Evolutionary conservation across 106 monocot species (phyloP), one percentile per base, ranked within the genome.

Genomic region (Allium cepa): DNA sequence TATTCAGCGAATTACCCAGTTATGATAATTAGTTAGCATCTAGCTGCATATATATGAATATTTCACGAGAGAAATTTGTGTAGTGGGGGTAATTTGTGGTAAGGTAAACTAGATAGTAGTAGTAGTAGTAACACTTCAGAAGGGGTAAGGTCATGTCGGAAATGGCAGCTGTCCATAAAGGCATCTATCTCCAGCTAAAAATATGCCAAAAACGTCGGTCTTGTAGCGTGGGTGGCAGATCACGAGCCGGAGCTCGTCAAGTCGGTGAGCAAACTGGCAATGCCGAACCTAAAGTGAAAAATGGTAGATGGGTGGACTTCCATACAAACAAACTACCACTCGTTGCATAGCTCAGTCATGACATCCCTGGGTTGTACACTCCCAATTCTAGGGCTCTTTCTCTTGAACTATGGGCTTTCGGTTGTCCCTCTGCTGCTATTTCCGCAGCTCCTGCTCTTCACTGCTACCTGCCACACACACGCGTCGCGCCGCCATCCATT

Each of bases 141-240:
- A 14, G 97, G 92, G 47, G 92, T 88, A 50, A 97, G 84, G 49
- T 88, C 97, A 73, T 97, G 97, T 4, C 92, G 92, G 73, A 97
- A 97, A 65, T 92, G 97, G 84, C 97, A 97, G 66, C 82, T 86
- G 81, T 8, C 86, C 88, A 71, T 97, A 92, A 1, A 88, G 88
- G 50, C 96, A 97, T 46, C 73, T 73, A 4, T 91, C 88, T 0
- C 92, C 86, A 11, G n/a, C 88, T 76, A 92, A 83, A 86, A 92
- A 88, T 64, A 92, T 97, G 84, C 92, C 86, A 86, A 91, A 97
- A 8, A 92, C 77, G 80, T 97, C 96, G 6, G 96, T 97, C 82
- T 92, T 91, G 87, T 91, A 91, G 45, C 84, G 84, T n/a, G 91
- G 91, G 79, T 91, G 91, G 48, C 91, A 84, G 52, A 91, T 70